Conservation (phyloP, 306 rosid species). For the Cicer arietinum region DNA sequence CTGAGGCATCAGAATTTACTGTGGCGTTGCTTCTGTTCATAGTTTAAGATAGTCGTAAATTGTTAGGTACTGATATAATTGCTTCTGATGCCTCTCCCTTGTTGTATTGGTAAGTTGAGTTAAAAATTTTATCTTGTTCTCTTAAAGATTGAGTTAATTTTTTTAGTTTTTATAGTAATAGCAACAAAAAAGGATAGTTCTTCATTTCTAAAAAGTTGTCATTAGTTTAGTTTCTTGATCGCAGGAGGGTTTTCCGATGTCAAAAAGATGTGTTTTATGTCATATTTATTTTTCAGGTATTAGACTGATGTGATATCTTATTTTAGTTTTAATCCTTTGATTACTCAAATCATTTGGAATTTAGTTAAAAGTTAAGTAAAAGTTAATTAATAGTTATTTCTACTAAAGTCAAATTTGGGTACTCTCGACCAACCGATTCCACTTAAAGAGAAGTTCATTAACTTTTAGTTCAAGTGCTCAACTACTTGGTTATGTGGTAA, state of each 20-base stretch:
- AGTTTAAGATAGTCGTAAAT: constrained; percentile 24
- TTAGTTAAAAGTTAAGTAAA: no score
- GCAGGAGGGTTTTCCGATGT: not conserved
- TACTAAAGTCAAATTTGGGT: no score
- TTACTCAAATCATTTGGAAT: not conserved
- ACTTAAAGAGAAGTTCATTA: not conserved
- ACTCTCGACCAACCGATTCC: no score
- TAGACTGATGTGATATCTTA: not conserved
- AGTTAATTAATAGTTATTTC: no score
- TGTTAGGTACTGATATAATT: constrained; percentile 6
- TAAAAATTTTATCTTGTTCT: constrained; percentile 6
- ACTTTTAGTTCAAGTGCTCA: no score
- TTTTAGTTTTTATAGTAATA: not conserved
- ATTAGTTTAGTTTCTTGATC: not conserved
- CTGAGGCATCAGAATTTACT: constrained; percentile 4
- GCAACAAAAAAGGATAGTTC: not conserved
- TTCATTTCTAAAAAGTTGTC: not conserved
- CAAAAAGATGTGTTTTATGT: not conserved
- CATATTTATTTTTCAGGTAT: not conserved
- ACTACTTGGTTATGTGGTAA: no score
- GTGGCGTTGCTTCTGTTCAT: constrained; percentile 37
- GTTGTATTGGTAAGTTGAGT: constrained; percentile 13
- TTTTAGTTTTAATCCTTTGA: not conserved
- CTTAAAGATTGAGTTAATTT: not conserved
- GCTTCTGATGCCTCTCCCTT: not conserved